Evolutionary conservation across 768 basidiomycete species (phyloP), one percentile per base, ranked within the genome.

Genomic region (Chiua virens): DNA sequence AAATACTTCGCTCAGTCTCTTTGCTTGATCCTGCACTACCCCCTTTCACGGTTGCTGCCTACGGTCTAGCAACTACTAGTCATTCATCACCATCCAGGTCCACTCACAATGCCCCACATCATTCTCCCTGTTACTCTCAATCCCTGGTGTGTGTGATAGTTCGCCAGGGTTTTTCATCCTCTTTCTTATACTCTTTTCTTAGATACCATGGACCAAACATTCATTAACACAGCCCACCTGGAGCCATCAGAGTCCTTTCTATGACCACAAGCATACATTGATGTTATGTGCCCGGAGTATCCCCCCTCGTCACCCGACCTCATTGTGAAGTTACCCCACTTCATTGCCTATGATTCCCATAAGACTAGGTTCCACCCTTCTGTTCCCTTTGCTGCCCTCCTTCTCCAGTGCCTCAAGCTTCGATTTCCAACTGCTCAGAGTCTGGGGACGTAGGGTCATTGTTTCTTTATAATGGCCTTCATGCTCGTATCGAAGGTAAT

Each of bases 201-300:
- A n/a, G n/a, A n/a, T n/a, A n/a, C n/a, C n/a, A n/a, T n/a, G n/a
- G n/a, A n/a, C n/a, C n/a, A n/a, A n/a, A n/a, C n/a, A n/a, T n/a
- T n/a, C n/a, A n/a, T n/a, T n/a, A n/a, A n/a, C n/a, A n/a, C n/a
- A n/a, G 48, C 69, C 67, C 4, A 46, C 54, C 0, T 53, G 58
- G 0, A 51, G 49, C 10, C 61, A 63, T 11, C 58, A 59, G 8
- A 69, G 71, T 22, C 62, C 55, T 52, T 69, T 67, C 27, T 67
- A 69, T 51, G 91, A 93, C 38, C 88, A 94, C 65, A 88, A 89
- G 66, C 71, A 73, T 20, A 74, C 83, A 0, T 85, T 91, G 0
- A 79, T 80, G 20, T 70, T 92, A 41, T 83, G 86, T 96, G 93
- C 63, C 93, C 91, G 3, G 89, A 93, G 54, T 76, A 83, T 27